Conservation (phyloP, 108 stramenopile species). For the Bacterosira constricta region DNA sequence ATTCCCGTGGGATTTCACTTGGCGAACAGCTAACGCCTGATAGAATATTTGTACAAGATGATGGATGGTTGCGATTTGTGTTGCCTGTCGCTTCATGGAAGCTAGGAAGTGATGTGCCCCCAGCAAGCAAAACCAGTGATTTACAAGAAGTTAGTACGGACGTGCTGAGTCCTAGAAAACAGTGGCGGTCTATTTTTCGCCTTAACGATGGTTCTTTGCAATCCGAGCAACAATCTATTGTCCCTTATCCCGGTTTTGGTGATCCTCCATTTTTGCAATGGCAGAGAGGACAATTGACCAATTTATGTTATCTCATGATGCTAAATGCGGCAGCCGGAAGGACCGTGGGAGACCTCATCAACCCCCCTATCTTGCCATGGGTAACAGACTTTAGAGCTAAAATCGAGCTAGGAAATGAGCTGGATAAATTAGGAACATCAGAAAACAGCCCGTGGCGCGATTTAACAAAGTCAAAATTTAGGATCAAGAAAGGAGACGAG, state of each 20-base stretch:
- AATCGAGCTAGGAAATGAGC: constrained; percentile 9
- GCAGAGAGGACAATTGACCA: constrained; percentile 56
- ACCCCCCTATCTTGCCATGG: constrained; percentile 77
- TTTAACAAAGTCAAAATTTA: constrained; percentile 60
- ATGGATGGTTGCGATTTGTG: constrained; percentile 32
- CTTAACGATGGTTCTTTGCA: background rate
- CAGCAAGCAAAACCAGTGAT: too few relatives aligned
- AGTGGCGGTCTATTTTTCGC: constrained; percentile 30
- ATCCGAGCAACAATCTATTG: background rate
- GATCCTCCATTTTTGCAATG: constrained; percentile 30
- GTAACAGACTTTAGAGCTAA: constrained; percentile 60
- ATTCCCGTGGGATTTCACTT: constrained; percentile 16
- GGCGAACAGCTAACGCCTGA: constrained; percentile 27
- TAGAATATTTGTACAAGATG: constrained; percentile 32
- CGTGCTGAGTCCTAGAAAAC: background rate
- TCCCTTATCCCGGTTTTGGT: constrained; percentile 34
- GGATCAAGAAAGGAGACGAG: constrained; percentile 71
- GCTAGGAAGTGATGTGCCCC: background rate
- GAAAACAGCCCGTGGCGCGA: constrained; percentile 29
- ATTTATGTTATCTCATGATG: constrained; percentile 72
- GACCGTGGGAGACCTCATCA: constrained; percentile 42
- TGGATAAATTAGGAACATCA: background rate
- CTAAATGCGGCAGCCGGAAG: constrained; percentile 79
- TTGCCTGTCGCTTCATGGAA: constrained; percentile 10
- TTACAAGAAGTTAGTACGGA: too few relatives aligned